Percentiles rank a stretch among this genome's conserved stretches.
These are phyloP conservation scores for Phaeolepiota aurea DNA, from an alignment of 768 basidiomycete species.

Conservation along the genomic window DNA sequence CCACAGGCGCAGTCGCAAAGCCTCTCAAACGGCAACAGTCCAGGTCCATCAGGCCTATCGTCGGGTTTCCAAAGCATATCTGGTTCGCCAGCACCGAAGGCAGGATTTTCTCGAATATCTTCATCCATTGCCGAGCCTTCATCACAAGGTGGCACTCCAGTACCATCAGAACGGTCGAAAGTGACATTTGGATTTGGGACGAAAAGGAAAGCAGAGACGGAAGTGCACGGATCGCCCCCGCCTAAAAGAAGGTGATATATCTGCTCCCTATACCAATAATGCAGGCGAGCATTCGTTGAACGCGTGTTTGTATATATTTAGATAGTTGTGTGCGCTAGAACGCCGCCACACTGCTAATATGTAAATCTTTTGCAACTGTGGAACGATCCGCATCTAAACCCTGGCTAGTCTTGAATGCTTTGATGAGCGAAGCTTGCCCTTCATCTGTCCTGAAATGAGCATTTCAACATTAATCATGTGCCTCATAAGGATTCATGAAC, in stretches of 20 bases:
- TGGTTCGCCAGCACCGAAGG: conserved; percentile 59
- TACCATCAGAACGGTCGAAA: conserved; percentile 58
- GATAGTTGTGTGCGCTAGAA: too few species aligned
- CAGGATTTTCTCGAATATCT: conserved; percentile 73
- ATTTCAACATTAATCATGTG: conserved; percentile 2
- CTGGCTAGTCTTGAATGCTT: conserved; percentile 63
- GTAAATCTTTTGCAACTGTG: conserved; percentile 63
- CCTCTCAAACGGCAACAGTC: conserved; percentile 36
- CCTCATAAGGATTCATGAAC: neutral
- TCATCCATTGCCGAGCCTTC: conserved; percentile 44
- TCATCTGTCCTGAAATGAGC: conserved; percentile 66
- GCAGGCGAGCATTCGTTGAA: too few species aligned
- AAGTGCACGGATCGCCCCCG: conserved; percentile 57
- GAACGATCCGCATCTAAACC: conserved; percentile 73
- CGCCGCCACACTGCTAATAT: conserved; percentile 58
- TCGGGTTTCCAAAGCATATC: conserved; percentile 23
- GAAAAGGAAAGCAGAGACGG: conserved; percentile 76
- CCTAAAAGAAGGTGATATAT: conserved; percentile 42
- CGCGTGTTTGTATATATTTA: too few species aligned
- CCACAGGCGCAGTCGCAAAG: conserved; percentile 27
- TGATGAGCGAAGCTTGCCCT: conserved; percentile 64
- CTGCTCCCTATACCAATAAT: conserved; percentile 2
- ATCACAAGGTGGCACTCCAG: conserved; percentile 47
- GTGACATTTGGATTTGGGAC: conserved; percentile 70
- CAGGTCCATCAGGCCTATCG: conserved; percentile 28